Conservation (phyloP, 2,329 filamentous ascomycete species). For the Botryosphaeria agaves region DNA sequence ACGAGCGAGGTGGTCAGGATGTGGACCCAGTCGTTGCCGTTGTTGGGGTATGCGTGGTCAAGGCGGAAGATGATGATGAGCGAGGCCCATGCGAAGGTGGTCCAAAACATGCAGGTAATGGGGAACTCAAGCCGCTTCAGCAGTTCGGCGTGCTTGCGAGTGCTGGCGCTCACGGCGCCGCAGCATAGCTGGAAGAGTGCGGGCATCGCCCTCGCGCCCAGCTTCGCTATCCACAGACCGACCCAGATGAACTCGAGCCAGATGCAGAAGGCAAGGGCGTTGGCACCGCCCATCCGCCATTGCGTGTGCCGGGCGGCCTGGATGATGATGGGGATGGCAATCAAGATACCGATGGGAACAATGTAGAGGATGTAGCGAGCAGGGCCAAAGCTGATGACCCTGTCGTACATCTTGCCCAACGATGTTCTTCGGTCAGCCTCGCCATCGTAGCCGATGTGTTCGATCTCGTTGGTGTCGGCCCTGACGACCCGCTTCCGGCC, state of each 20-base stretch:
- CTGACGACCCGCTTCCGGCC: no score
- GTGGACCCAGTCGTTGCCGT: conserved; percentile 22
- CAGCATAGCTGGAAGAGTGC: conserved; percentile 49
- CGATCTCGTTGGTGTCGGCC: no score
- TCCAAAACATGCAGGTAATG: conserved; percentile 52
- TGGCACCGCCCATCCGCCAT: conserved; percentile 14
- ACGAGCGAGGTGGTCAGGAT: conserved; percentile 39
- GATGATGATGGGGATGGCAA: conserved; percentile 45
- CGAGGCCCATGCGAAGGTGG: conserved; percentile 42
- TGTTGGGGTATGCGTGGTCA: conserved; percentile 5
- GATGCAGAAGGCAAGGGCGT: conserved; percentile 39
- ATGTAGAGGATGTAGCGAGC: conserved; percentile 51
- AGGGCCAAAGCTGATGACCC: conserved; percentile 44
- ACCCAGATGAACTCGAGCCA: conserved; percentile 56
- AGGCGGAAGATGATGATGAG: conserved; percentile 35
- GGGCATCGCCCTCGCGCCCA: conserved; percentile 43
- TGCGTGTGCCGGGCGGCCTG: conserved; percentile 12
- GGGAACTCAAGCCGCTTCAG: conserved; percentile 47
- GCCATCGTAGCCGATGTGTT: conserved; percentile 10
- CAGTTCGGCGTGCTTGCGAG: conserved; percentile 52
- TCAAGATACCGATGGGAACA: conserved; percentile 41
- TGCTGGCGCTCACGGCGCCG: conserved; percentile 51
- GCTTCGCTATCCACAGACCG: conserved; percentile 48
- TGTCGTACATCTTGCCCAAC: conserved; percentile 48
- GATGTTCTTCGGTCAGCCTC: conserved; percentile 42